Conservation (phyloP, 1,284 basidiomycete genomes). For the Tetrapyrgos nigripes region DNA sequence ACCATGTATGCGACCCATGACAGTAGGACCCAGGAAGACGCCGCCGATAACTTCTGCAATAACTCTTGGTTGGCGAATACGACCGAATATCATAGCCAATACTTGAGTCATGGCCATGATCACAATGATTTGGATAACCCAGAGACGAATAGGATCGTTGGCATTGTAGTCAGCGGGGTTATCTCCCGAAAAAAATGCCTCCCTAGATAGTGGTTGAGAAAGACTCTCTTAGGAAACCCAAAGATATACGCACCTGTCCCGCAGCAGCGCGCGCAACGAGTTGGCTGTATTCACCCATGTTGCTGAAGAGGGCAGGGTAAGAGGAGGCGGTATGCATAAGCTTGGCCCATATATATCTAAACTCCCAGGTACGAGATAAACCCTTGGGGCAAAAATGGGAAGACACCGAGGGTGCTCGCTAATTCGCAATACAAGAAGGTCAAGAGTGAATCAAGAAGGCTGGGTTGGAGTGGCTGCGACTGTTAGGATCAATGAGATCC, state of each 20-base stretch:
- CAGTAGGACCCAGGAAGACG: constrained; percentile 79
- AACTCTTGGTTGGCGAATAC: constrained; percentile 84
- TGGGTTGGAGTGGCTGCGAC: too few relatives aligned
- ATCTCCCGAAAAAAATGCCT: constrained; percentile 68
- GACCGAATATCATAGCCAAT: constrained; percentile 65
- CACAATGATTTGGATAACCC: constrained; percentile 84
- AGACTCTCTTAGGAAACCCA: constrained; percentile 6
- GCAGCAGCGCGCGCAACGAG: constrained; percentile 47
- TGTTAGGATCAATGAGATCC: too few relatives aligned
- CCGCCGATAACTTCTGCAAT: constrained; percentile 91
- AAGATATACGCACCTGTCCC: constrained; percentile 49
- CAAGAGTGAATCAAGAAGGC: too few relatives aligned
- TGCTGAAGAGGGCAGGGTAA: too few relatives aligned
- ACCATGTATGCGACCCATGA: constrained; percentile 77
- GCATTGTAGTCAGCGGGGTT: constrained; percentile 70
- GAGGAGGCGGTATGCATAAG: too few relatives aligned
- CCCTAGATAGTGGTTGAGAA: constrained; percentile 39
- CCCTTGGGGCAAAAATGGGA: too few relatives aligned
- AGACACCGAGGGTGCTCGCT: too few relatives aligned
- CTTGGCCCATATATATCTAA: too few relatives aligned
- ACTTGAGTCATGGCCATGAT: constrained; percentile 81
- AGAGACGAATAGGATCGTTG: constrained; percentile 77
- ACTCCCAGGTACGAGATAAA: too few relatives aligned
- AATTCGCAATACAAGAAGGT: too few relatives aligned
- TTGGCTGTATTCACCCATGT: constrained; percentile 49